Base-by-base conservation (phyloP, 805 yeast genomes). In the Wickerhamiella alocasiicola region DNA sequence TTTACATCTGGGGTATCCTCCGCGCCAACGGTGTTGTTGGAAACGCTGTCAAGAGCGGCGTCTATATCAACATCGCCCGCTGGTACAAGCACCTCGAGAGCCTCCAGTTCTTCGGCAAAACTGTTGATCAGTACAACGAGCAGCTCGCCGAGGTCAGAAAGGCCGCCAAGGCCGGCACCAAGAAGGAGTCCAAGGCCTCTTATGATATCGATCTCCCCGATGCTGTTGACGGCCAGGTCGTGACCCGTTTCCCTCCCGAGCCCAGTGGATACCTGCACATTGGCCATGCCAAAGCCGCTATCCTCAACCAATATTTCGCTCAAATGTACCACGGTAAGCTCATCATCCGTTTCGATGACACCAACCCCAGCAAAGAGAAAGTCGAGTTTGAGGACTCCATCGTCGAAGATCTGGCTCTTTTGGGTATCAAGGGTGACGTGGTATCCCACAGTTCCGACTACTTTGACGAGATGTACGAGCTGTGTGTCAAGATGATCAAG, bases 231-330 rank as follows among this genome's bases (percentile, higher is more conserved):
- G 99, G 99, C 49, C 68, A 87, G 64, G 99, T 91, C 44, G 97
- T 93, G 41, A 93, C 98, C 41, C 81, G 99, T 67, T 91, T 91
- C 76, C 98, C 95, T 39, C 99, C 99, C 49, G 99, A 91, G 68
- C 99, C 99, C 46, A 82, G 94, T 66, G 99, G 99, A 66, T 91
- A 87, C 64, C 72, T 91, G 64, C 99, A 91, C 65, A 91, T 91
- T 65, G 99, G 99, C 52, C 99, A 91, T 60, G 98, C 95, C 46
- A 91, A 91, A 65, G 98, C 98, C 47, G 99, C 99, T 42, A 71
- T 91, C 44, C 72, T 91, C 60, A 91, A 91, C 68, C 91, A 91
- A 65, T 88, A 87, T 67, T 88, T 91, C 67, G 98, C 99, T 36
- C 78, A 83, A 54, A 80, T 75, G 57, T 91, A 88, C 71, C 81